Percentiles rank a stretch among this genome's conserved stretches.
phyloP scores from a whole-genome alignment of 176 grass and related monocot species.

The Saccharum spontaneum region DNA sequence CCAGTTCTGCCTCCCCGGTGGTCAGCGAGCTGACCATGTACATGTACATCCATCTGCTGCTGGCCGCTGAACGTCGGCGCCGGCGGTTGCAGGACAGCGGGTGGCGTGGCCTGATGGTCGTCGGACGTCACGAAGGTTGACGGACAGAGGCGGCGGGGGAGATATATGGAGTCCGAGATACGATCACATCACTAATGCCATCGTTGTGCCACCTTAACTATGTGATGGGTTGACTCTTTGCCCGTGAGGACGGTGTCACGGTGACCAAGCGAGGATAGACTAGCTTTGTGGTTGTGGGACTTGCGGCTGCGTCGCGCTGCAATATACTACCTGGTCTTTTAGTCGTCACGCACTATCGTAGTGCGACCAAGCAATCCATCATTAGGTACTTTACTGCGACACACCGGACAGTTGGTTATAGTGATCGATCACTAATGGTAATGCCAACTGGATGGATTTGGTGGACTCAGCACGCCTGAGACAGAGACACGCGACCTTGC shows the following conservation, averaged over 20 bases:
- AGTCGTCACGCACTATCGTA: neutral
- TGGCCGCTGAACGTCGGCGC: neutral
- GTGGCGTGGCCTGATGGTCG: neutral
- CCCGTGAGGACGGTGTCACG: neutral
- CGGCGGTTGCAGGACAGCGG: neutral
- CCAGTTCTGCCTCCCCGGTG: no score
- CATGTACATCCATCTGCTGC: no score
- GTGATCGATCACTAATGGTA: neutral
- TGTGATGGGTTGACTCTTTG: neutral
- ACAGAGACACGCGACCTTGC: neutral
- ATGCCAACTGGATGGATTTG: neutral
- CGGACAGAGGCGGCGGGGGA: neutral
- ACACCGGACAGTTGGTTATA: neutral
- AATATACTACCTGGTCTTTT: neutral
- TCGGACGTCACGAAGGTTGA: neutral
- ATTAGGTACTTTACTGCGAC: neutral
- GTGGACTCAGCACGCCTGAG: neutral
- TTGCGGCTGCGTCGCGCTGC: neutral
- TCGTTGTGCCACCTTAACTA: neutral
- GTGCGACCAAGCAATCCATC: neutral
- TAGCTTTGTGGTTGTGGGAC: neutral
- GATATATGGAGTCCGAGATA: neutral
- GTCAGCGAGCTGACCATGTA: no score
- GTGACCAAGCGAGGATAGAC: neutral
- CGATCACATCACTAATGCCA: neutral